These are phyloP conservation scores for Populus tremula DNA, from an alignment of 345 rosid genomes.

Conservation along the genomic window DNA sequence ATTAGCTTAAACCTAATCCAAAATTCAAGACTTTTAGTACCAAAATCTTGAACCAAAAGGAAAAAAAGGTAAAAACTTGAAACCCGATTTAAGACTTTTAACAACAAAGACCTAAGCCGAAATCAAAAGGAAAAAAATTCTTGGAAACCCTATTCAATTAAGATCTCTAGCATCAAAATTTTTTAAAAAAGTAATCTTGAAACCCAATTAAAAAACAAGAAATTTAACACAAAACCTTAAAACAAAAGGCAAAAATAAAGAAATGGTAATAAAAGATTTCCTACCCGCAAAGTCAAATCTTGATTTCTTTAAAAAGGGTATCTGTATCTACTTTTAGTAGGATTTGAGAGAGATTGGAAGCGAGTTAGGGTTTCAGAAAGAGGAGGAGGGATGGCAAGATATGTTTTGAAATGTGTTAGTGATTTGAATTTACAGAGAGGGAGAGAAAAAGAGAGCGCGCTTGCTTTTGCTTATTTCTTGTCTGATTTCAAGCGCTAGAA, in stretches of 20 bases:
- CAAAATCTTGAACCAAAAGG: neutral
- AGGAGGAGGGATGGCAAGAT: neutral
- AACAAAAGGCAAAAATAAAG: neutral
- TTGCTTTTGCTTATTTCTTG: neutral
- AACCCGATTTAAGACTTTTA: neutral
- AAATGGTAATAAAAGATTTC: neutral
- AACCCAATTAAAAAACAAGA: slow-evolving; percentile 4
- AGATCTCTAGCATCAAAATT: neutral
- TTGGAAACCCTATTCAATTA: neutral
- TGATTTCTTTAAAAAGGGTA: neutral
- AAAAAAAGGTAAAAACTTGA: too few relatives aligned
- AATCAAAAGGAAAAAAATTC: neutral
- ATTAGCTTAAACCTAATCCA: neutral
- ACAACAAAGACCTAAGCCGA: neutral
- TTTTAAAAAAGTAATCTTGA: neutral
- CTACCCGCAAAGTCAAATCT: neutral
- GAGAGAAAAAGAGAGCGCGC: slow-evolving; percentile 10
- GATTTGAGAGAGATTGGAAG: neutral
- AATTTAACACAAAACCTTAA: neutral
- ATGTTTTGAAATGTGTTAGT: neutral
- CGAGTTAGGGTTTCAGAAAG: slow-evolving; percentile 12
- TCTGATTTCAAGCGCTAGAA: neutral
- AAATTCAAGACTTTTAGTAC: neutral
- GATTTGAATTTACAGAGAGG: slow-evolving; percentile 2
- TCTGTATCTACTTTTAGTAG: neutral